Base-by-base conservation (phyloP, 768 basidiomycete genomes). In the Pleurotus salmoneostramineus region DNA sequence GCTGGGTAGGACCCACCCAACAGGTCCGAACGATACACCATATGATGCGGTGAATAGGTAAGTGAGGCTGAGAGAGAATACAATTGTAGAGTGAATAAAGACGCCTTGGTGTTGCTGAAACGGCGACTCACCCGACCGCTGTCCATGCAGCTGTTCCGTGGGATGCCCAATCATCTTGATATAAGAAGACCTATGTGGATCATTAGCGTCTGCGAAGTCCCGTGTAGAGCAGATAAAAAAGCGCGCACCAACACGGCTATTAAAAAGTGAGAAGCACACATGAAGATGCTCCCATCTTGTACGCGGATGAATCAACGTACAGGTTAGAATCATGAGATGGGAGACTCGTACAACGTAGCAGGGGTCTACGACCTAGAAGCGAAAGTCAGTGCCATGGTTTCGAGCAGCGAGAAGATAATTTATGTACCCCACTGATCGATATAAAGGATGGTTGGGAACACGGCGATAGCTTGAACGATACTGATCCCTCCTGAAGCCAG, bases 1-100 rank as follows among this genome's bases (percentile, higher is more conserved):
- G 61, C 83, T 85, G 0, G 92, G 89, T 6, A 94, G 80, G 1
- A 93, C 84, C 92, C 92, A 94, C 3, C 85, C 86, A 60, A 93
- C 80, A 0, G 92, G 90, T 0, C 91, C 91, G 60, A 88, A 83
- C 34, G 87, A 89, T 40, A 87, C 71, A 0, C 91, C 91, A 65
- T 91, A 93, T 1, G 88, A 83, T 43, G 81, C 82, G 1, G 89
- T 93, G 72, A 92, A 93, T 0, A 78, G 65, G 68, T 92, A 93
- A 31, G 90, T 82, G 42, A 78, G 81, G 15, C 87, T 87, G 52
- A 45, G 49, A 12, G 6, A 33, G 17, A 40, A 54, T 17, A 14
- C 32, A 12, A 8, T 14, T 32, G 10, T 46, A 5, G 32, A 48
- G n/a, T 15, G 11, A 31, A 56, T 4, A 8, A 32, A 46, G 14